These are phyloP conservation scores for Mucor ambiguus DNA, from an alignment of 371 early-diverging fungal genomes.

Conservation along the genomic window DNA sequence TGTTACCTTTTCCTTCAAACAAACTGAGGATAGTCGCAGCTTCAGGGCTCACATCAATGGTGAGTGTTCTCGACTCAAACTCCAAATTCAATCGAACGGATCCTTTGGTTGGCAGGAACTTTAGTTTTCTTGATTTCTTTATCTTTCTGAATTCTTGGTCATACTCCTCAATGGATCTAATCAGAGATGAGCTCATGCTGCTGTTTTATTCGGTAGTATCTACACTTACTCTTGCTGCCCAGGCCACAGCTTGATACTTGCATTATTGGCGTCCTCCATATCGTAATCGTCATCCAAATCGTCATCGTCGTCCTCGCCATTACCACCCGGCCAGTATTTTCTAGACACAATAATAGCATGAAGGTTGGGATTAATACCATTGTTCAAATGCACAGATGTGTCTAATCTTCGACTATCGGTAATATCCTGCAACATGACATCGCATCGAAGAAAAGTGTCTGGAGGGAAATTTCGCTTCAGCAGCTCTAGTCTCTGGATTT, in stretches of 20 bases:
- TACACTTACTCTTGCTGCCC: conserved; percentile 4
- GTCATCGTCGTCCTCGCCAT: conserved; percentile 23
- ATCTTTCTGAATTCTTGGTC: conserved; percentile 21
- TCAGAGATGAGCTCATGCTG: neutral
- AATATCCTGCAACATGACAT: conserved; percentile 47
- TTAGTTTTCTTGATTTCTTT: conserved; percentile 30
- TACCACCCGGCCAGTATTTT: conserved; percentile 41
- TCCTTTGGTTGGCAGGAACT: conserved; percentile 31
- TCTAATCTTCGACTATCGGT: conserved; percentile 37
- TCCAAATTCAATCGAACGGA: conserved; percentile 33
- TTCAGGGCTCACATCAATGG: conserved; percentile 23
- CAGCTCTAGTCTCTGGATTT: conserved; percentile 31
- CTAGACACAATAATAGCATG: conserved; percentile 33
- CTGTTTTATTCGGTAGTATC: too few species aligned
- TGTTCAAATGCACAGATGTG: conserved; percentile 31
- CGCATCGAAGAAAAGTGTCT: conserved; percentile 35
- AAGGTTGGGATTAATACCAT: conserved; percentile 2
- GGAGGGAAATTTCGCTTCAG: conserved; percentile 39
- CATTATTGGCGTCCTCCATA: neutral
- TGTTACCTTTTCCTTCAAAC: conserved; percentile 29
- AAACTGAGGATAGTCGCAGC: conserved; percentile 31
- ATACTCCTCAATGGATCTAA: conserved; percentile 22
- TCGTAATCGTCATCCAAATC: conserved; percentile 20
- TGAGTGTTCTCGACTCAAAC: conserved; percentile 17
- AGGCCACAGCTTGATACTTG: conserved; percentile 4